phyloP scores from a whole-genome alignment of 2,329 filamentous ascomycete species.

The Colletotrichum orchidophilum region DNA sequence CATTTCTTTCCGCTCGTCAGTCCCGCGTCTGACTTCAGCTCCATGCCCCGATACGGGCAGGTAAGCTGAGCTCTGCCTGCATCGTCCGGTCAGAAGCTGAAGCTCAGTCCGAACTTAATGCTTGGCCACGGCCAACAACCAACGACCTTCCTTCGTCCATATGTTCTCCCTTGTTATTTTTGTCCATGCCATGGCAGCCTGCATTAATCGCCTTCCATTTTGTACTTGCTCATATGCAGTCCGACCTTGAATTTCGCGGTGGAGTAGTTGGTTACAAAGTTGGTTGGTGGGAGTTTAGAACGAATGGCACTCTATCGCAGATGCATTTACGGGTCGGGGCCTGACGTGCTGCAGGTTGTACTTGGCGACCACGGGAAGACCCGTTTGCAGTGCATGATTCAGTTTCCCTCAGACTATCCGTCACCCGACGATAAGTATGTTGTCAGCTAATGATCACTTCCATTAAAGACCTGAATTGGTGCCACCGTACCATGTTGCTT shows the following conservation, averaged over 20 bases:
- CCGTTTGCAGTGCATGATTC: neutral
- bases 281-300: neutral
- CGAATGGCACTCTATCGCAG: neutral
- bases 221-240: neutral
- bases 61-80: neutral
- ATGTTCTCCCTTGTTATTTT: neutral
- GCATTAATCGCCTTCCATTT: neutral
- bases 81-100: neutral
- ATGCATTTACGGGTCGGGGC: neutral
- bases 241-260: neutral
- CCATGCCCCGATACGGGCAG: neutral
- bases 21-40: neutral
- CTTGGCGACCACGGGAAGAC: neutral
- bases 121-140: neutral
- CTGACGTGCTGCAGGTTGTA: neutral
- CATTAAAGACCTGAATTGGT: neutral
- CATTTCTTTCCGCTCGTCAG: neutral
- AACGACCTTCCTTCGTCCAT: neutral
- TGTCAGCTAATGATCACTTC: neutral
- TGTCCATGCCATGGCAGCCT: neutral
- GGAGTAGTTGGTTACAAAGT: neutral
- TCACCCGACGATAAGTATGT: neutral
- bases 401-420: neutral
- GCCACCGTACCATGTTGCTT: neutral
- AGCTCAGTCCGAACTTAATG: neutral